These are phyloP conservation scores for Globisporangium canariense DNA, from an alignment of 352 stramenopile genomes.

Conservation along the genomic window DNA sequence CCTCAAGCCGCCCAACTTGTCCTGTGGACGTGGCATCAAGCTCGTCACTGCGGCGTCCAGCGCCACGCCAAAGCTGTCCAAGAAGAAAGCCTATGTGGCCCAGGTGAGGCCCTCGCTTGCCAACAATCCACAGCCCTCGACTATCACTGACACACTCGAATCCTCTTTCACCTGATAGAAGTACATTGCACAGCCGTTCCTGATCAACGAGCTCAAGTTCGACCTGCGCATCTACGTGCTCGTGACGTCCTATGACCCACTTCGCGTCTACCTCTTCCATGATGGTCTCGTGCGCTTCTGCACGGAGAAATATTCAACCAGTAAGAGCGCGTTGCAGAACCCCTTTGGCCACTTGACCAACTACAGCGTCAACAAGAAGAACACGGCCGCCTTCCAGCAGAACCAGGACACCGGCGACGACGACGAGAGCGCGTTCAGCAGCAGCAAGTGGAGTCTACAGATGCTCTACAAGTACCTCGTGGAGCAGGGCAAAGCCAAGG, in stretches of 20 bases:
- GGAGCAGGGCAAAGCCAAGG: slow-evolving; percentile 32
- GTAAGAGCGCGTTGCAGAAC: slow-evolving; percentile 65
- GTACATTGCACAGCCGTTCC: slow-evolving; percentile 75
- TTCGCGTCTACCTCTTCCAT: slow-evolving; percentile 83
- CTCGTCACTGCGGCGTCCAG: slow-evolving; percentile 45
- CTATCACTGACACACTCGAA: not conserved
- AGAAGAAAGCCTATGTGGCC: slow-evolving; percentile 70
- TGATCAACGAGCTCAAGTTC: slow-evolving; percentile 91
- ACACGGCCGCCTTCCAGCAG: slow-evolving; percentile 61
- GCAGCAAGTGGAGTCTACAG: slow-evolving; percentile 84
- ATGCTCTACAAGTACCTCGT: slow-evolving; percentile 49
- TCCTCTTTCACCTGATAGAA: slow-evolving; percentile 33
- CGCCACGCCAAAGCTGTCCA: slow-evolving; percentile 44
- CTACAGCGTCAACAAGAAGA: slow-evolving; percentile 92
- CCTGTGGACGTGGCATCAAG: slow-evolving; percentile 75
- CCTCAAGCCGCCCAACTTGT: slow-evolving; percentile 76
- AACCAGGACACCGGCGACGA: slow-evolving; percentile 58
- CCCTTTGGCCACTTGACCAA: slow-evolving; percentile 90
- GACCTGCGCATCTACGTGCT: slow-evolving; percentile 90
- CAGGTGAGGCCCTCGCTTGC: slow-evolving; percentile 28
- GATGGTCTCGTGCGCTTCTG: slow-evolving; percentile 88
- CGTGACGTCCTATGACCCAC: slow-evolving; percentile 82
- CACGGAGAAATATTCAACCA: slow-evolving; percentile 74
- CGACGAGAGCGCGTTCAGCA: slow-evolving; percentile 29
- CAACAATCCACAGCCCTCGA: not conserved